Conservation (phyloP, 257 asterid genomes). For the Lithospermum erythrorhizon region DNA sequence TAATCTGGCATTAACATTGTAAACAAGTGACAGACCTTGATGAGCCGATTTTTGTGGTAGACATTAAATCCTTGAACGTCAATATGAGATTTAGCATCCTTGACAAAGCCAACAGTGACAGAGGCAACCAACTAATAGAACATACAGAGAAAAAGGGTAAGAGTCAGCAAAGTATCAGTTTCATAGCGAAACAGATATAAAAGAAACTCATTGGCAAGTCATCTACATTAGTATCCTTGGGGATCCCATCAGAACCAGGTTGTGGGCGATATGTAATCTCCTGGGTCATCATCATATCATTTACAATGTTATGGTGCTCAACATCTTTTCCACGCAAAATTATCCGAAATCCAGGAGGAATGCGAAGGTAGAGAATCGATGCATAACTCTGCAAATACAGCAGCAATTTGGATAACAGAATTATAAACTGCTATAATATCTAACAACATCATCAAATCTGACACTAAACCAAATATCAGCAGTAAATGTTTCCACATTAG, state of each 20-base stretch:
- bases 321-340: constrained; percentile 89
- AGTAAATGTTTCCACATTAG: not conserved
- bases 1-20: not conserved
- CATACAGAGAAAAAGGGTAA: constrained; percentile 12
- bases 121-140: constrained; percentile 59
- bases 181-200: constrained; percentile 3
- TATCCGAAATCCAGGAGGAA: constrained; percentile 75
- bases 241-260: constrained; percentile 57
- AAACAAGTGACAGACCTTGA: constrained; percentile 47
- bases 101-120: constrained; percentile 93
- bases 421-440: not conserved
- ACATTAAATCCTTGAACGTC: constrained; percentile 99
- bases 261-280: constrained; percentile 88
- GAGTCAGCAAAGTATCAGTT: constrained; percentile 12
- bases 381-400: constrained; percentile 70
- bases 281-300: constrained; percentile 98
- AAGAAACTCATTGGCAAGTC: not conserved
- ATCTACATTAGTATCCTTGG: constrained; percentile 52
- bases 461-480: not conserved
- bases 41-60: constrained; percentile 92
- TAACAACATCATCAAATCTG: not conserved
- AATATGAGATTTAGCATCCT: constrained; percentile 84
- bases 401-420: constrained; percentile 6
- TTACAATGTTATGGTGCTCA: constrained; percentile 87
- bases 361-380: constrained; percentile 85